Base-by-base conservation (phyloP, 805 yeast species). In the Saturnispora besseyi region DNA sequence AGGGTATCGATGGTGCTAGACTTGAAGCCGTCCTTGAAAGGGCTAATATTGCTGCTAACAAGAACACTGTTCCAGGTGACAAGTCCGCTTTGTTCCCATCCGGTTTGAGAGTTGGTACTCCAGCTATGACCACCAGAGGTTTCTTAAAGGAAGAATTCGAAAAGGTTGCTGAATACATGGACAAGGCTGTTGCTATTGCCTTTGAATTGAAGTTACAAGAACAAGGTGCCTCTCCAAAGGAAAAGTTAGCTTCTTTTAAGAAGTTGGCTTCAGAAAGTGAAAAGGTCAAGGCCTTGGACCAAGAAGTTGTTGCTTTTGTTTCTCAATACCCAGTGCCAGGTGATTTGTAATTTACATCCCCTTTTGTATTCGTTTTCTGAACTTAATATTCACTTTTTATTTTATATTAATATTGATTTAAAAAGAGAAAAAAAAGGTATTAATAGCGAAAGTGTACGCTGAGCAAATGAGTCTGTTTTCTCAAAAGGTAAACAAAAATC, bases 41-140 rank as follows among this genome's bases (percentile, higher is more conserved):
- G 66, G 81, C 87, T 62, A 90, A 91, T 78, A 88, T 93, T 65
- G 97, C 98, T 40, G 80, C 89, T 60, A 93, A 93, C 81, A 93
- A 93, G 75, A 93, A 93, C 80, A 84, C 99, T 44, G 88, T 91
- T 57, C 98, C 99, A 55, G 97, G 97, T 66, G 99, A 91, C 73
- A 87, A 85, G 71, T 85, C 95, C 42, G 98, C 98, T 48, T 77
- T 91, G 56, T 91, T 89, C 56, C 98, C 99, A 66, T 91, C 95
- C 61, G 99, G 99, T 68, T 81, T 91, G 57, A 86, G 99, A 74
- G 84, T 91, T 55, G 99, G 99, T 64, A 86, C 99, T 46, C 99
- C 99, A 57, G 97, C 97, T 51, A 91, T 91, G 98, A 81, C 96
- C 56, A 87, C 97, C 52, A 87, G 99, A 75, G 99, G 99, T 58